These are phyloP conservation scores for Curvularia eragrostidis DNA, from an alignment of 2,329 filamentous ascomycete species.

Conservation along the genomic window DNA sequence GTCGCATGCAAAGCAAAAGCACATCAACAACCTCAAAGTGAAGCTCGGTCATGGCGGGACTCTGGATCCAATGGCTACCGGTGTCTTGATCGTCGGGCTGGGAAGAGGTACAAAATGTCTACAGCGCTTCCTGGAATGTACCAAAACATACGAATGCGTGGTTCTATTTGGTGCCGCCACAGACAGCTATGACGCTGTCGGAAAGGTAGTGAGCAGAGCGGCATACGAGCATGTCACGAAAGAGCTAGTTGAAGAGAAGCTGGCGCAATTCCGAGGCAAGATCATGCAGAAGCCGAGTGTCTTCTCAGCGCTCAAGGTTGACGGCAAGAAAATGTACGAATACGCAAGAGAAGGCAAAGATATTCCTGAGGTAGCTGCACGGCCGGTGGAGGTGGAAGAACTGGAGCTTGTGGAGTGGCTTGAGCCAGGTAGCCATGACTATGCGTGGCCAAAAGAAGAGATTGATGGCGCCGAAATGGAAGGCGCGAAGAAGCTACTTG, in stretches of 20 bases:
- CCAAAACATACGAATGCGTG: slow-evolving; percentile 89
- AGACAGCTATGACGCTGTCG: slow-evolving; percentile 87
- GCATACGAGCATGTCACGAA: slow-evolving; percentile 82
- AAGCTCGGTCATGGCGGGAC: slow-evolving; percentile 98
- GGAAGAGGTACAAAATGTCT: slow-evolving; percentile 88
- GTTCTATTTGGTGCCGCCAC: slow-evolving; percentile 91
- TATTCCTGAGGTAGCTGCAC: slow-evolving; percentile 83
- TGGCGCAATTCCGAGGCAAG: slow-evolving; percentile 78
- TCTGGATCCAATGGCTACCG: slow-evolving; percentile 90
- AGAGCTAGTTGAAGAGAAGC: slow-evolving; percentile 76
- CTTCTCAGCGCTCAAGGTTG: slow-evolving; percentile 89
- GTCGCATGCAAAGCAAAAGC: slow-evolving; percentile 62
- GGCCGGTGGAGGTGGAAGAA: slow-evolving; percentile 78
- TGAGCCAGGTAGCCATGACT: slow-evolving; percentile 80
- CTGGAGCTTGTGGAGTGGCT: slow-evolving; percentile 83
- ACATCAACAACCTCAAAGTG: slow-evolving; percentile 64
- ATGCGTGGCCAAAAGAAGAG: slow-evolving; percentile 80
- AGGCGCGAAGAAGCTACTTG: slow-evolving; percentile 72
- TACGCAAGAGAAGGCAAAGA: slow-evolving; percentile 90
- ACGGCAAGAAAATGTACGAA: slow-evolving; percentile 94
- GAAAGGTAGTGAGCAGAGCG: slow-evolving; percentile 78
- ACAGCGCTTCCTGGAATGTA: slow-evolving; percentile 80
- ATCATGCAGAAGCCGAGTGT: slow-evolving; percentile 91
- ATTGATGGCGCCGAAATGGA: slow-evolving; percentile 76
- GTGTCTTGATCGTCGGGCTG: slow-evolving; percentile 87